Evolutionary conservation across 345 rosid species (phyloP), one percentile per base, ranked within the genome.

Genomic region (Stellera chamaejasme): DNA sequence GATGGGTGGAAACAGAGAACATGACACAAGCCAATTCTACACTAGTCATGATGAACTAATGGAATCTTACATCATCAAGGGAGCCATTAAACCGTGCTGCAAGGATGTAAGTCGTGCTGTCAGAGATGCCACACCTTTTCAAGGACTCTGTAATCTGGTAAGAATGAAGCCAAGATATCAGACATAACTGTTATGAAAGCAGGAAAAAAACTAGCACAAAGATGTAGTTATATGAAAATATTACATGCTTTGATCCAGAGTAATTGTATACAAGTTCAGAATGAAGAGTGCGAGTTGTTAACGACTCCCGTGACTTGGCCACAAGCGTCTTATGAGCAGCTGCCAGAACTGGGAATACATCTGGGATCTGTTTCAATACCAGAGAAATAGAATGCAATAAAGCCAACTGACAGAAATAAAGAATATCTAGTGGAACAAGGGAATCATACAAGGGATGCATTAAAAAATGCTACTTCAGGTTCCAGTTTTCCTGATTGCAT

Each of bases 171-270:
- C 10, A 51, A 19, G 12, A 45, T 45, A 43, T 28, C 11, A 6
- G 10, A 65, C 32, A 48, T 27, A 69, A 36, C 5, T 19, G 23
- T 51, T 23, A 59, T 49, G 51, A 23, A 60, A 60, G 10, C 50
- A 46, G 36, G 42, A 27, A 12, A 19, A 19, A 19, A 19, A 19
- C 23, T 1, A 19, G 58, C 52, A 57, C 12, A 46, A 46, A 56
- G 9, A 5, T 32, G 39, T 50, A 15, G 49, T 58, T 60, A 59
- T 32, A 32, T 8, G 7, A 8, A 55, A 62, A 50, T 13, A 62
- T 69, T 81, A 93, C 99, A 76, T 89, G 92, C 68, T 89, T 93
- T 57, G 97, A 87, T 48, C 92, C 92, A 0, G 99, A 84, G 66
- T 80, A 90, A 63, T 90, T 90, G 77, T 77, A 87, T 47, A 93